Evolutionary conservation across 139 green algal genomes (phyloP).

Genomic region (Gonium pectorale): DNA sequence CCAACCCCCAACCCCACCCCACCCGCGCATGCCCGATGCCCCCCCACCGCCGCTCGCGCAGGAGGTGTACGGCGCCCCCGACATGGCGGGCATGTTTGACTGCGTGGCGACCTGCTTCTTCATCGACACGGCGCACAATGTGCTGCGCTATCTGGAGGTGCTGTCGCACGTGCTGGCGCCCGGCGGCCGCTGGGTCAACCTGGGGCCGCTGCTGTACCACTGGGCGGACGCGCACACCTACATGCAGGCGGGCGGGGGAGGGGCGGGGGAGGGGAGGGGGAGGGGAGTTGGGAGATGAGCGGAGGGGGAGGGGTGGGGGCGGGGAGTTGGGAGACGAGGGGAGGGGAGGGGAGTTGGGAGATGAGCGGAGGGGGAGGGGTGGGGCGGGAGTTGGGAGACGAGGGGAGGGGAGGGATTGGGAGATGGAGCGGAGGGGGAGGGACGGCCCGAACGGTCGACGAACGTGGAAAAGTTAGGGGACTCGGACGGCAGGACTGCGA

Average conservation of each 20-base stretch:
- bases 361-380: too few relatives aligned
- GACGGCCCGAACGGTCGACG: too few relatives aligned
- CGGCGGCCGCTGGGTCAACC: conserved; percentile 91
- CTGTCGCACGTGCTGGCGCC: conserved; percentile 53
- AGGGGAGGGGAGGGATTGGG: not conserved
- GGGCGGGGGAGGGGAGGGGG: not conserved
- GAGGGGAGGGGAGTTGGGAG: too few relatives aligned
- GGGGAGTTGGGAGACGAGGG: not conserved
- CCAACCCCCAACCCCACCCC: not conserved
- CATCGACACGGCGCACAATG: conserved; percentile 98
- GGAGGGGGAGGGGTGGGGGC: not conserved
- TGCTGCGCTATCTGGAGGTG: conserved; percentile 94
- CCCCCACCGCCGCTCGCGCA: not conserved
- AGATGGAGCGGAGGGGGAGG: not conserved
- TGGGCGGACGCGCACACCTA: conserved; percentile 81
- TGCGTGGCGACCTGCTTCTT: conserved; percentile 97
- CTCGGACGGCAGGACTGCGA: too few relatives aligned
- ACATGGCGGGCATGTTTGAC: conserved; percentile 83
- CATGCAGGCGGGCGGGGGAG: conserved; percentile 4
- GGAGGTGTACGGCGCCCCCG: conserved; percentile 84
- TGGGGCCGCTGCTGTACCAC: conserved; percentile 97
- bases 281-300: not conserved
- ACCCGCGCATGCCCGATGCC: not conserved
- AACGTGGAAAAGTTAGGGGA: too few relatives aligned
- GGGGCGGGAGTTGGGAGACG: too few relatives aligned